Percentiles rank a stretch among this genome's conserved stretches.
These are phyloP conservation scores for Colletotrichum eleusines DNA, from an alignment of 2,329 filamentous ascomycete genomes.

Conservation along the genomic window DNA sequence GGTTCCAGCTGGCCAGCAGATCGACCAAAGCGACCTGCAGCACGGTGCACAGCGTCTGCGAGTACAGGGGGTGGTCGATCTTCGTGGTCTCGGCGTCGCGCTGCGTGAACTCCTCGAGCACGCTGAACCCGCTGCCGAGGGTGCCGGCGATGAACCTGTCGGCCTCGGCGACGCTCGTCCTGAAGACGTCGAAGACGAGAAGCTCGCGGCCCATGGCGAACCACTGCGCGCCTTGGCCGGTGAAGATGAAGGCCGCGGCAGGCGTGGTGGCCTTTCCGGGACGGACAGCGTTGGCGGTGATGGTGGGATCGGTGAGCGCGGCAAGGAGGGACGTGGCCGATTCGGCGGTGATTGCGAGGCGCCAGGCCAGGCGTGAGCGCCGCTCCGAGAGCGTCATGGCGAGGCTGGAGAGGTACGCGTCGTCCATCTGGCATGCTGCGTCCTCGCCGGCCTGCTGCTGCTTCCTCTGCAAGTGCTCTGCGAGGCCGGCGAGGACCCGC, in stretches of 20 bases:
- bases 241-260: conserved; percentile 30
- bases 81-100: conserved; percentile 40
- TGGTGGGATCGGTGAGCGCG: neutral
- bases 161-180: neutral
- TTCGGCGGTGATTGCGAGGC: neutral
- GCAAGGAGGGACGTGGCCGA: conserved; percentile 17
- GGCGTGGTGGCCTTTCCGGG: neutral
- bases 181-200: neutral
- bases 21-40: conserved; percentile 57
- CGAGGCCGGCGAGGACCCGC: neutral
- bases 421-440: neutral
- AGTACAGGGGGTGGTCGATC: conserved; percentile 20
- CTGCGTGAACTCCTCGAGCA: conserved; percentile 51
- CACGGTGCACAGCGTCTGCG: conserved; percentile 57
- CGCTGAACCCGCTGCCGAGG: conserved; percentile 49
- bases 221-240: conserved; percentile 41
- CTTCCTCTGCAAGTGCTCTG: neutral
- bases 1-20: conserved; percentile 46
- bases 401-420: neutral
- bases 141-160: conserved; percentile 48
- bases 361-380: conserved; percentile 5
- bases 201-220: conserved; percentile 33
- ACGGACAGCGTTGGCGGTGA: neutral
- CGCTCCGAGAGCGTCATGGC: neutral
- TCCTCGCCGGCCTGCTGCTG: neutral